phyloP scores from a whole-genome alignment of 164 flowering plant species.

The Vitis rotundifolia region DNA sequence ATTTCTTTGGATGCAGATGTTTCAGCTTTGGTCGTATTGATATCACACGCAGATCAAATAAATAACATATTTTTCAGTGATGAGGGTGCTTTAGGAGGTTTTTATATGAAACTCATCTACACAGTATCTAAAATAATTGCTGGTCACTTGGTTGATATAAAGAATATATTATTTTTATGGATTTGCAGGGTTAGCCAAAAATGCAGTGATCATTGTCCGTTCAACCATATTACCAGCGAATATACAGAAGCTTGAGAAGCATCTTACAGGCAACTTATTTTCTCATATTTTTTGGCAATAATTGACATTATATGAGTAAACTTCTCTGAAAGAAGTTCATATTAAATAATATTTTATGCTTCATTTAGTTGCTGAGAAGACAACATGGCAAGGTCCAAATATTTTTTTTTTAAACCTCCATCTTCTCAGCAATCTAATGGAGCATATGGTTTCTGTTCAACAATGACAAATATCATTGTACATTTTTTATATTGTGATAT shows the following conservation, averaged over 20 bases:
- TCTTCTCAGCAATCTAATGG: not conserved
- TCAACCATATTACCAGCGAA: slow-evolving; percentile 45
- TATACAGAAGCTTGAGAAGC: slow-evolving; percentile 60
- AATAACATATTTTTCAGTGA: slow-evolving; percentile 44
- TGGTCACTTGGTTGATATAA: not conserved
- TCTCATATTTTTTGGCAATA: not conserved
- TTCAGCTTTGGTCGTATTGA: slow-evolving; percentile 48
- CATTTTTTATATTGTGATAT: not conserved
- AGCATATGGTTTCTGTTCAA: not conserved
- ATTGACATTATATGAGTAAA: not conserved
- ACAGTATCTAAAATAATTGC: not conserved
- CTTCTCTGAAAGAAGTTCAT: not conserved
- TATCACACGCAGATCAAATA: slow-evolving; percentile 46
- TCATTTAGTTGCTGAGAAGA: not conserved
- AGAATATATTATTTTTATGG: not conserved
- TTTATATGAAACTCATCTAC: slow-evolving; percentile 9
- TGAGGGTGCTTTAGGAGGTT: slow-evolving; percentile 59
- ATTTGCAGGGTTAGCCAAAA: slow-evolving; percentile 55
- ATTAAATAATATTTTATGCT: not conserved
- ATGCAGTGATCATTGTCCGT: slow-evolving; percentile 54
- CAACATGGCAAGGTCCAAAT: not conserved
- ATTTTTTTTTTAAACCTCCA: not conserved
- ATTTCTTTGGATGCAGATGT: slow-evolving; percentile 52
- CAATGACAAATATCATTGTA: not conserved
- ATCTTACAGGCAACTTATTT: slow-evolving; percentile 49